A percentile compares a stretch with the other conserved stretches of the same genome.
Evolutionary conservation across 75 land plant genomes (phyloP).

Genomic region (Sequoiadendron giganteum): DNA sequence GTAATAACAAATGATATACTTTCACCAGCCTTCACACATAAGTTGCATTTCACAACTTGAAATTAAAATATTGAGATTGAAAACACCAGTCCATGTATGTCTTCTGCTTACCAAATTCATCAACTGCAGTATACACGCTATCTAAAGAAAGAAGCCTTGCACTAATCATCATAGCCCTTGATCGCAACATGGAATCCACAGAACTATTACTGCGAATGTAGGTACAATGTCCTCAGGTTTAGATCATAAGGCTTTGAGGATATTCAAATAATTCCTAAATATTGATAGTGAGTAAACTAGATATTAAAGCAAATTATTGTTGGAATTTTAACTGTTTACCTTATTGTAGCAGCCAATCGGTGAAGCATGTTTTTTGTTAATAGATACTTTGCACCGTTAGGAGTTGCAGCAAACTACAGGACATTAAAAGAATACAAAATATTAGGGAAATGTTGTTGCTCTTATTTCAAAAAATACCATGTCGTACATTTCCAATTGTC

Average conservation of each 20-base stretch:
- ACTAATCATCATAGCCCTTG: conserved; percentile 56
- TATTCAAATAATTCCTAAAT: neutral
- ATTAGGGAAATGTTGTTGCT: neutral
- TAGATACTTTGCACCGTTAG: conserved; percentile 51
- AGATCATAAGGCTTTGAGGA: neutral
- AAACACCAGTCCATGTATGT: neutral
- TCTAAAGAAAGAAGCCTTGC: conserved; percentile 56
- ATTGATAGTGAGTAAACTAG: neutral
- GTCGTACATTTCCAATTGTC: neutral
- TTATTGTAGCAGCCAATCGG: conserved; percentile 44
- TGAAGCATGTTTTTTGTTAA: conserved; percentile 52
- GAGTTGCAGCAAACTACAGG: conserved; percentile 53
- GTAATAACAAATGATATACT: neutral
- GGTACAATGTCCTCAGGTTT: neutral
- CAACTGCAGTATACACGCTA: conserved; percentile 22
- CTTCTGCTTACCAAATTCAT: conserved; percentile 36
- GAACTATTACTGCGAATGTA: conserved; percentile 27
- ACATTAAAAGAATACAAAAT: neutral
- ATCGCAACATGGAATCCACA: conserved; percentile 45
- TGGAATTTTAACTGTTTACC: conserved; percentile 19
- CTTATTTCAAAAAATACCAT: neutral
- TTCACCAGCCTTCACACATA: neutral
- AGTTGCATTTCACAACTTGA: neutral
- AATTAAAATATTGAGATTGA: neutral
- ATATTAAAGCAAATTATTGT: neutral